These are phyloP conservation scores for Aspergillus campestris DNA, from an alignment of 495 filamentous ascomycete genomes.

Conservation along the genomic window DNA sequence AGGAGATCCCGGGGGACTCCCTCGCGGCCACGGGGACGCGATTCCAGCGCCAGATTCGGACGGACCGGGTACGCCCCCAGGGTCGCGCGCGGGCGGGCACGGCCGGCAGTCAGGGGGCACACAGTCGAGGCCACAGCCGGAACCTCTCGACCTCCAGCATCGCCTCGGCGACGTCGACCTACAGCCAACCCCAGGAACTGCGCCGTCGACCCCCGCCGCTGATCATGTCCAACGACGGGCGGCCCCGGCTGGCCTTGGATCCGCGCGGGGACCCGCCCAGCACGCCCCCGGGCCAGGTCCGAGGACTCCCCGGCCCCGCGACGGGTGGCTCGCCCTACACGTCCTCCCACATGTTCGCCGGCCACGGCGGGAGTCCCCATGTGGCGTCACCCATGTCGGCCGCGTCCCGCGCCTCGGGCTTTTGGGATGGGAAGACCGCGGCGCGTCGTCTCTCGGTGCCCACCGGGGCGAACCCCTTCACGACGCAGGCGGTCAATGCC, in stretches of 20 bases:
- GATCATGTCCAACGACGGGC: constrained; percentile 69
- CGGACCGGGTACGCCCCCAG: constrained; percentile 67
- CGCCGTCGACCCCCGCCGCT: constrained; percentile 71
- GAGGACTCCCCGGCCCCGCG: constrained; percentile 41
- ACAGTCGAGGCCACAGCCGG: constrained; percentile 66
- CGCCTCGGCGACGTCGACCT: constrained; percentile 63
- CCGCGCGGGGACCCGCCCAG: constrained; percentile 40
- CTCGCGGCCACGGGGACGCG: constrained; percentile 87
- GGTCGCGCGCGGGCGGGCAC: constrained; percentile 70
- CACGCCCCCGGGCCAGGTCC: constrained; percentile 40
- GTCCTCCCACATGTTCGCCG: constrained; percentile 56
- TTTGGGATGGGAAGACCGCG: constrained; percentile 63
- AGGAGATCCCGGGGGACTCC: constrained; percentile 90
- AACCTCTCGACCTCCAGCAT: constrained; percentile 86
- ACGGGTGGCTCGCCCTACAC: constrained; percentile 57
- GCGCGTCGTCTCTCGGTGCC: constrained; percentile 76
- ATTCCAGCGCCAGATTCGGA: constrained; percentile 90
- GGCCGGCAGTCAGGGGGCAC: constrained; percentile 54
- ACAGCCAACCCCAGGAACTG: constrained; percentile 50
- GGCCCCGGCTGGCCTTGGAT: constrained; percentile 56
- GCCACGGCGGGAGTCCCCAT: constrained; percentile 58
- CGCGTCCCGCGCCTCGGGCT: constrained; percentile 53
- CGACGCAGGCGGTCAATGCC: constrained; percentile 49
- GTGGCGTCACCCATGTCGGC: constrained; percentile 64
- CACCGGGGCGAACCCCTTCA: constrained; percentile 64